These are phyloP conservation scores for Macrophomina pseudophaseolina DNA, from an alignment of 2,329 filamentous ascomycete species.

Conservation along the genomic window DNA sequence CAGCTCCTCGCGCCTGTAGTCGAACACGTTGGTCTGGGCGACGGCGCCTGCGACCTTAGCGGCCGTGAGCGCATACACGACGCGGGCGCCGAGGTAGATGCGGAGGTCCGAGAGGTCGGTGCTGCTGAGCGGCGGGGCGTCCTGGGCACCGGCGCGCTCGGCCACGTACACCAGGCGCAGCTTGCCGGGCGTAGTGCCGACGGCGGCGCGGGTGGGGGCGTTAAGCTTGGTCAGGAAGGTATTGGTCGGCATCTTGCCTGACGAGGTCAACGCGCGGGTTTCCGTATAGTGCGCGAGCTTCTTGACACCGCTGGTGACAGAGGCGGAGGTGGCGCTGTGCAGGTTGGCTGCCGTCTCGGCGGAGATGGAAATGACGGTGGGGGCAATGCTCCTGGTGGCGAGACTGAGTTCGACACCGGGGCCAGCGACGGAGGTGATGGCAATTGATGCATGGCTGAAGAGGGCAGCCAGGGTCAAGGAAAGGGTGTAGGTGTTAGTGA, in stretches of 20 bases:
- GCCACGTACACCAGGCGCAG: conserved; percentile 82
- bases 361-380: conserved; percentile 81
- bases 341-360: conserved; percentile 73
- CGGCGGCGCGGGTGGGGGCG: conserved; percentile 61
- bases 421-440: conserved; percentile 86
- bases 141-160: conserved; percentile 66
- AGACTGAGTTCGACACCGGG: conserved; percentile 72
- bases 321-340: conserved; percentile 66
- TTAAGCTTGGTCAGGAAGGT: conserved; percentile 67
- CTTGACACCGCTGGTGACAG: conserved; percentile 66
- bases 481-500: conserved; percentile 80
- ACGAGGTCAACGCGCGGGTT: conserved; percentile 66
- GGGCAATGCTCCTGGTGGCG: conserved; percentile 75
- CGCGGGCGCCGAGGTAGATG: conserved; percentile 76
- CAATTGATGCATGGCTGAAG: conserved; percentile 82
- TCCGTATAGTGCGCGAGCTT: conserved; percentile 74
- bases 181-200: conserved; percentile 70
- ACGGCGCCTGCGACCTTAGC: conserved; percentile 85
- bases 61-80: conserved; percentile 84
- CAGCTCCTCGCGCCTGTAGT: conserved; percentile 68
- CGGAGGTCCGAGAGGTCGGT: conserved; percentile 78
- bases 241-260: conserved; percentile 75
- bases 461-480: conserved; percentile 81
- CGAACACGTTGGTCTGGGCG: conserved; percentile 84
- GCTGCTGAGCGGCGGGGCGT: conserved; percentile 68